A percentile compares a stretch with the other conserved stretches of the same genome.
phyloP scores from a whole-genome alignment of 192 early-diverging fungal species.

The Pilobolus umbonatus region DNA sequence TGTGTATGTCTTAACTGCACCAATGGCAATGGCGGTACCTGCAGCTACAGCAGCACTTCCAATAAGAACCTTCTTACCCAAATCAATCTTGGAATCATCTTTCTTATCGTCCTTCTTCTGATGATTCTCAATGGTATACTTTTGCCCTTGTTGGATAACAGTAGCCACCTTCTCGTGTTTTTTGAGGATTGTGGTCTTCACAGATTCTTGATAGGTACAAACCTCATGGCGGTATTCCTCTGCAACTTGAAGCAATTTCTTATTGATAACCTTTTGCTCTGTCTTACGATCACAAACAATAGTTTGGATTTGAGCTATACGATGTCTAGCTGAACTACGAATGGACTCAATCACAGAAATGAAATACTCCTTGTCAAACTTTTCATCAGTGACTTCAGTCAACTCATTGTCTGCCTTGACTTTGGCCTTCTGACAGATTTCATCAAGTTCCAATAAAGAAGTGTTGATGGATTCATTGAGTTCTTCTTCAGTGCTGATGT shows the following conservation, averaged over 20 bases:
- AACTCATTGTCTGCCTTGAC: constrained; percentile 3
- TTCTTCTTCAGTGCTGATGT: constrained; percentile 1
- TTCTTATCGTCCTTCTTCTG: constrained; percentile 2
- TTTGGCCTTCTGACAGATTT: constrained; percentile 11
- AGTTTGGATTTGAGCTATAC: constrained; percentile 12
- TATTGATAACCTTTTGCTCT: neutral
- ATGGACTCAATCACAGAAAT: constrained; percentile 3
- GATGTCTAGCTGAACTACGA: constrained; percentile 5
- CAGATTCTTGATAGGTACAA: neutral
- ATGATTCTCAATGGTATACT: neutral
- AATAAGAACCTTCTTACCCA: constrained; percentile 13
- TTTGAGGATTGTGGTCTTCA: neutral
- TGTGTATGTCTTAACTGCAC: constrained; percentile 10
- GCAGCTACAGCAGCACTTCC: constrained; percentile 15
- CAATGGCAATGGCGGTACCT: constrained; percentile 11
- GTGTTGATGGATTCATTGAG: neutral
- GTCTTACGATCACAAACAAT: constrained; percentile 1
- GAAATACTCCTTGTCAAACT: constrained; percentile 8
- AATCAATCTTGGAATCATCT: constrained; percentile 2
- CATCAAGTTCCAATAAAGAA: constrained; percentile 3
- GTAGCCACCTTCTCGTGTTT: constrained; percentile 3
- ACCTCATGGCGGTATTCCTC: constrained; percentile 10
- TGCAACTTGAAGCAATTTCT: constrained; percentile 12
- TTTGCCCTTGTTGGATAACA: neutral
- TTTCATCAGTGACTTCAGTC: constrained; percentile 6